phyloP scores from a whole-genome alignment of 176 grass and related monocot genomes.

The Musa acuminata region DNA sequence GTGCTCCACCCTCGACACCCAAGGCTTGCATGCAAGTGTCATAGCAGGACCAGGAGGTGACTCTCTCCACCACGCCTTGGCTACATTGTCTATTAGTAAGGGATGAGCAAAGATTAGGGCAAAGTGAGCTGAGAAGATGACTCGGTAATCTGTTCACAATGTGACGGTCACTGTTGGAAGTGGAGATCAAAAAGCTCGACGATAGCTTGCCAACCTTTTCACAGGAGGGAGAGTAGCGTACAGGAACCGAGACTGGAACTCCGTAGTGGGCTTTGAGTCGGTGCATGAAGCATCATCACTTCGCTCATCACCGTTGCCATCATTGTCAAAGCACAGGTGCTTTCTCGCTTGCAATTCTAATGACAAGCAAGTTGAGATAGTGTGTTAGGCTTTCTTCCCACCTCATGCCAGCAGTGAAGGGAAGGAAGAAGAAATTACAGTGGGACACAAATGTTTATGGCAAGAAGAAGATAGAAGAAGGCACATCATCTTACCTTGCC shows the following conservation, averaged over 20 bases:
- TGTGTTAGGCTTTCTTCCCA: too few species aligned
- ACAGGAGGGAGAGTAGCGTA: conserved; percentile 32
- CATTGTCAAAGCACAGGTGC: conserved; percentile 37
- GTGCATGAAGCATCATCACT: conserved; percentile 24
- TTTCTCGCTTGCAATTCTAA: conserved; percentile 38
- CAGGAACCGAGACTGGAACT: conserved; percentile 38
- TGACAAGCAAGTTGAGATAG: conserved; percentile 17
- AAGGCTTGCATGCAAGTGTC: conserved; percentile 81
- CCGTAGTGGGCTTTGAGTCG: conserved; percentile 37
- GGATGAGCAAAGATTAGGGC: conserved; percentile 12
- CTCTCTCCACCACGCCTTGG: conserved; percentile 45
- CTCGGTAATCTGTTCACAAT: conserved; percentile 16
- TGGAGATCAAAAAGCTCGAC: conserved; percentile 9
- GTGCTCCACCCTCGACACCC: conserved; percentile 52
- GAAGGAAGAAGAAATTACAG: background rate
- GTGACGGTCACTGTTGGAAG: conserved; percentile 18
- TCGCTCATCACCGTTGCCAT: conserved; percentile 48
- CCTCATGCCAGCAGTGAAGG: background rate
- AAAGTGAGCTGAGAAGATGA: conserved; percentile 11
- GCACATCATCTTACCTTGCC: conserved; percentile 38
- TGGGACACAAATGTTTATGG: background rate
- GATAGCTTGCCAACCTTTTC: conserved; percentile 59
- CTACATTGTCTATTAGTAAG: conserved; percentile 34
- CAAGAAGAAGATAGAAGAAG: background rate
- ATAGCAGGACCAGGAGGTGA: conserved; percentile 43